Evolutionary conservation across 2,329 filamentous ascomycete species (phyloP).

Genomic region (Ophiostoma himal-ulmi): DNA sequence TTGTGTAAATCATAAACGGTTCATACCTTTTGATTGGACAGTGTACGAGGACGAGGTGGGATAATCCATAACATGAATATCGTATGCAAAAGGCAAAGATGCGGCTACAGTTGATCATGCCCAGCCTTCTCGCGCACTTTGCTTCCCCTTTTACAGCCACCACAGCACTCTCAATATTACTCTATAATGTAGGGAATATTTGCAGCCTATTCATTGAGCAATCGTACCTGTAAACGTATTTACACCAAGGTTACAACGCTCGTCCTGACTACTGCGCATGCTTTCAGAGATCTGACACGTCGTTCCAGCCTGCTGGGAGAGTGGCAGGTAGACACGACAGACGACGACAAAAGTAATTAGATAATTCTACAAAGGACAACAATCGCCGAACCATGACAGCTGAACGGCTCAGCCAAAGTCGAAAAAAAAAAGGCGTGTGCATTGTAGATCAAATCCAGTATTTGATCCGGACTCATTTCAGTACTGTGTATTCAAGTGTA

Average conservation of each 20-base stretch:
- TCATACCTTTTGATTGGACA: not conserved
- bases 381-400: conserved; percentile 3
- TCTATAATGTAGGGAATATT: too few species aligned
- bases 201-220: too few species aligned
- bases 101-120: not conserved
- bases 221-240: too few species aligned
- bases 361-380: not conserved
- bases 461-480: not conserved
- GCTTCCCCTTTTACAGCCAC: not conserved
- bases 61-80: too few species aligned
- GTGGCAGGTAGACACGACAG: not conserved
- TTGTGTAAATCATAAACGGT: not conserved
- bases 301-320: not conserved
- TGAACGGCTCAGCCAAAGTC: not conserved
- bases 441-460: not conserved
- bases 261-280: not conserved
- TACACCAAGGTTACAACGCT: not conserved
- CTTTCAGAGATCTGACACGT: conserved; percentile 3
- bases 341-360: not conserved
- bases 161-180: too few species aligned
- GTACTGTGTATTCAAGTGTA: not conserved
- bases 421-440: conserved; percentile 1
- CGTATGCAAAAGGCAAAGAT: not conserved
- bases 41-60: not conserved
- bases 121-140: not conserved